A percentile compares a stretch with the other conserved stretches of the same genome.
Conservation (phyloP, 1,139 yeast species). For the Protomyces pachydermus region DNA sequence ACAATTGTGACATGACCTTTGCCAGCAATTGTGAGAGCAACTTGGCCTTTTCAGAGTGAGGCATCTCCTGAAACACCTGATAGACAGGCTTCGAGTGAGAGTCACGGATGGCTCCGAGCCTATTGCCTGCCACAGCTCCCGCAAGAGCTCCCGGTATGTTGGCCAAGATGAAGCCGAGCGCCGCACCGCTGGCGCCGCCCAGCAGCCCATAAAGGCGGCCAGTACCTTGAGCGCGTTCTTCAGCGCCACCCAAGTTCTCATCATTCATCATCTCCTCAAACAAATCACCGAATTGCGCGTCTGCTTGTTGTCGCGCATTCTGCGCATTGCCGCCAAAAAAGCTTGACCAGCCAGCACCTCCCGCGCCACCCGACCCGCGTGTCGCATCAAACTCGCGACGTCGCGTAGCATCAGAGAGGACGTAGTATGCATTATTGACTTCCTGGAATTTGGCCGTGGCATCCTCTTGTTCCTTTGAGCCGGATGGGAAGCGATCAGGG, state of each 20-base stretch:
- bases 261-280: constrained; percentile 34
- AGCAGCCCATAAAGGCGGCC: constrained; percentile 29
- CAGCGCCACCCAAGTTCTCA: constrained; percentile 18
- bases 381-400: constrained; percentile 32
- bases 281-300: constrained; percentile 32
- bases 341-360: constrained; percentile 20
- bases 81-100: constrained; percentile 32
- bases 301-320: constrained; percentile 26
- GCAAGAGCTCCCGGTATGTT: constrained; percentile 34
- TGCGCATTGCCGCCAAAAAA: neutral
- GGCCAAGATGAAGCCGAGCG: constrained; percentile 32
- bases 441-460: constrained; percentile 33
- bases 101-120: constrained; percentile 33
- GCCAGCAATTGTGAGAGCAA: constrained; percentile 17
- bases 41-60: constrained; percentile 23
- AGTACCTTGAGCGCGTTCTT: neutral
- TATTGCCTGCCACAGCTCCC: constrained; percentile 33
- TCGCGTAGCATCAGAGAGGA: constrained; percentile 31
- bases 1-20: constrained; percentile 23
- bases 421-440: constrained; percentile 34
- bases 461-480: constrained; percentile 29
- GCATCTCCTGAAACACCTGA: constrained; percentile 31
- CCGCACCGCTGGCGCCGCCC: constrained; percentile 33
- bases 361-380: constrained; percentile 21
- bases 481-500: constrained; percentile 33